phyloP scores from a whole-genome alignment of 441 rosid genomes.

The Pelargonium citronellum region DNA sequence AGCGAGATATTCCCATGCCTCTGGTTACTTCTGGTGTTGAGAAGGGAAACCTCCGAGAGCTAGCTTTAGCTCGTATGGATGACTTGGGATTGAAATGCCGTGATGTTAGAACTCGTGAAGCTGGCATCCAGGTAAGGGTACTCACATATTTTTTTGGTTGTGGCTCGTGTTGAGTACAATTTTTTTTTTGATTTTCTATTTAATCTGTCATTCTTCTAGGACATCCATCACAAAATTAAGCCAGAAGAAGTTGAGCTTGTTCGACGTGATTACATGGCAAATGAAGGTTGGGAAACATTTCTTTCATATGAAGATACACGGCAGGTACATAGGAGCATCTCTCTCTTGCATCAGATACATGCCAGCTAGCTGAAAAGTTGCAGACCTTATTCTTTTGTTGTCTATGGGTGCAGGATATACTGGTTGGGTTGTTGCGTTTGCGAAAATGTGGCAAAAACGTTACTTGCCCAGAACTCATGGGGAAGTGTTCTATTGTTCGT shows the following conservation, averaged over 20 bases:
- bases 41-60: conserved; percentile 97
- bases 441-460: conserved; percentile 84
- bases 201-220: conserved; percentile 42
- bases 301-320: conserved; percentile 89
- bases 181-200: conserved; percentile 6
- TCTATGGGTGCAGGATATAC: conserved; percentile 67
- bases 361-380: background rate
- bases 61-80: conserved; percentile 95
- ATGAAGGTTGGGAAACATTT: conserved; percentile 98
- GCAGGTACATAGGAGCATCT: conserved; percentile 49
- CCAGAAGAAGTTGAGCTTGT: conserved; percentile 98
- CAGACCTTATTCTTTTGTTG: conserved; percentile 5
- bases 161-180: conserved; percentile 13
- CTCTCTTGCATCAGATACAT: conserved; percentile 1
- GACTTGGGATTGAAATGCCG: conserved; percentile 96
- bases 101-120: conserved; percentile 97
- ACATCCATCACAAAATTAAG: conserved; percentile 86
- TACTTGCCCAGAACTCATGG: conserved; percentile 82
- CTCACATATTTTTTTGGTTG: conserved; percentile 5
- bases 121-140: conserved; percentile 83
- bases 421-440: conserved; percentile 87
- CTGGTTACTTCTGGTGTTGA: conserved; percentile 97
- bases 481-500: conserved; percentile 88
- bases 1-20: conserved; percentile 98
- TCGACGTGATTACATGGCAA: conserved; percentile 96